Conservation (phyloP, 805 yeast species). For the Saturnispora mendoncae region DNA sequence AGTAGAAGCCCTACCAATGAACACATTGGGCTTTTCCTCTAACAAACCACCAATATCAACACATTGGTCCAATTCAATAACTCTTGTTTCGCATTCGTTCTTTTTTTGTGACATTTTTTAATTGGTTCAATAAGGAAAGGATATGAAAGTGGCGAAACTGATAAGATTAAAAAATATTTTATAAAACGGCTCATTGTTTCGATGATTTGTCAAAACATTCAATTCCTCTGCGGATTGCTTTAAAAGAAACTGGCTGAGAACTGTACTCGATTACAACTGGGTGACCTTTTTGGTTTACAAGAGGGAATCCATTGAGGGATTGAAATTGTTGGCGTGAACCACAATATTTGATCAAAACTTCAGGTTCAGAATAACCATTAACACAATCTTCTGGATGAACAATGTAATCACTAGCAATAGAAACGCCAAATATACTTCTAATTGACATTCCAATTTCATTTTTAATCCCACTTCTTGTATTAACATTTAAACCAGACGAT, state of each 20-base stretch:
- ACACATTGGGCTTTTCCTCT: not conserved
- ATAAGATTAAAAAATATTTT: not conserved
- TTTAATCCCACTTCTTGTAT: slow-evolving; percentile 1
- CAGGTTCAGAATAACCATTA: slow-evolving; percentile 2
- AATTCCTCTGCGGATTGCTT: not conserved
- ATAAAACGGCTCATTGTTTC: not conserved
- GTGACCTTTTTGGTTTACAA: too few species aligned
- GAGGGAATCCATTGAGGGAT: slow-evolving; percentile 14
- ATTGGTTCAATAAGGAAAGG: too few species aligned
- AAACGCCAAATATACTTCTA: not conserved
- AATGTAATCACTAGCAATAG: not conserved
- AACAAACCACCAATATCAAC: not conserved
- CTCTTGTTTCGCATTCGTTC: not conserved
- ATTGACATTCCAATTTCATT: not conserved
- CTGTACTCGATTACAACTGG: too few species aligned
- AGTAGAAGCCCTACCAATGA: slow-evolving; percentile 23
- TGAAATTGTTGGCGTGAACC: slow-evolving; percentile 3
- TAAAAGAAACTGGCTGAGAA: too few species aligned
- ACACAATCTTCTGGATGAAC: not conserved
- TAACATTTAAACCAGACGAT: slow-evolving; percentile 11
- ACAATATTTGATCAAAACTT: slow-evolving; percentile 10
- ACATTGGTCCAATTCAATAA: not conserved
- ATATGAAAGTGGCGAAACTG: not conserved
- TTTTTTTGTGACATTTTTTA: not conserved
- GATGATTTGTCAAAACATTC: not conserved